Evolutionary conservation across 768 basidiomycete genomes (phyloP), one percentile per base, ranked within the genome.

Genomic region (Lactarius sanguifluus): DNA sequence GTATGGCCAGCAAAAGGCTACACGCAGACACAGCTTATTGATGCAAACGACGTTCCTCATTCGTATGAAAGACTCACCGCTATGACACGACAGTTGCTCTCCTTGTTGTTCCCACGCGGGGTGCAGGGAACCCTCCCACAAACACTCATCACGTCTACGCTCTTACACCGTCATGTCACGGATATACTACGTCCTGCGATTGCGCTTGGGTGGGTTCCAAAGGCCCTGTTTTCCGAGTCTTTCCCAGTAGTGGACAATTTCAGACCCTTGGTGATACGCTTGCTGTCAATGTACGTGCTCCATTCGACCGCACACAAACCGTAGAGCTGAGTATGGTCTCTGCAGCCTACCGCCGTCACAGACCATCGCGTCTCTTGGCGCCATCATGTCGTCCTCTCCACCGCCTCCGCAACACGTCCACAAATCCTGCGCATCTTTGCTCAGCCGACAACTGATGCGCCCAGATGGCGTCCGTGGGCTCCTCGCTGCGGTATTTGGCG

Each of bases 131-230:
- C 75, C 28, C 73, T 84, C 36, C 76, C 85, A 9, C 83, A 85
- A 71, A 90, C 87, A 1, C 74, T 84, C 43, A 85, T 94, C 64
- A 78, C 81, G 15, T 82, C 88, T 1, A 81, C 82, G 2, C 77
- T 87, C 7, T 74, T 92, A 12, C 74, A 87, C 55, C 81, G 81
- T 58, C 86, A 92, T 72, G 71, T 83, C 2, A 73, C 80, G 5
- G 86, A 89, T 67, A 71, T 92, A 15, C 77, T 93, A 10, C 80
- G 77, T 54, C 84, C 88, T 10, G 80, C 85, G 36, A 79, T 92
- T 7, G 75, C 83, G 10, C 76, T 94, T 9, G 92, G 89, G 2
- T 94, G 91, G 91, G 79, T 91, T 9, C 89, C 88, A 5, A 85
- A 83, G 71, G 77, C 80, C 0, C 72, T 81, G 10, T 75, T 78